Evolutionary conservation across 1,284 basidiomycete species (phyloP), one percentile per base, ranked within the genome.

Genomic region (Afroboletus lepidellus): DNA sequence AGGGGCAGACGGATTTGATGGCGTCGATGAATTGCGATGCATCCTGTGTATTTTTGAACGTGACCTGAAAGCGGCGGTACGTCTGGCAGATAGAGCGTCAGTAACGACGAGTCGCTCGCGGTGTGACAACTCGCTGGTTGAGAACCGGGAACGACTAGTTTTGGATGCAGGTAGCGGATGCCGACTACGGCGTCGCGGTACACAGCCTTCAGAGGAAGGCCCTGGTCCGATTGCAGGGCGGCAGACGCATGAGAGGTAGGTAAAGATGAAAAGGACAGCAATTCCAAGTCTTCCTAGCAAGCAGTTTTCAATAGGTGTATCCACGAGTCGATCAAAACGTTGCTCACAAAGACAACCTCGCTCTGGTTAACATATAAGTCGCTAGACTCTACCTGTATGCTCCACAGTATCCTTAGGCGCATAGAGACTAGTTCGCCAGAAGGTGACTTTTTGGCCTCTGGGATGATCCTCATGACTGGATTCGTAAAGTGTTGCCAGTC

Each of bases 401-500:
- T 72, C 87, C 87, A 90, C 27, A 81, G 38, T 36, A 90, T 79
- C 25, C 80, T 77, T 46, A 89, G 66, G 41, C 81, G 74, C 54
- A 85, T 79, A 41, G 84, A 85, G 55, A 82, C 77, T 3, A 85
- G 72, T 39, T 76, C 74, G 16, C 74, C 76, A 8, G 64, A 69
- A 5, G 69, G 65, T 9, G 76, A 67, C 63, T 77, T 84, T 59
- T 74, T 80, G 29, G 76, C 72, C 61, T 90, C 85, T n/a, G 90
- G 71, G 32, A 78, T 69, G 29, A 89, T 76, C 34, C 72, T 77
- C 53, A 90, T 78, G 42, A 76, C 66, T 0, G 87, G 87, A 58
- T 88, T 87, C 27, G 77, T 77, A 60, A 84, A 90, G 63, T 90
- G 88, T 60, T 89, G 85, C 87, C 87, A 90, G 64, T 87, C 85